A percentile compares a stretch with the other conserved stretches of the same genome.
phyloP scores from a whole-genome alignment of 306 rosid genomes.

The Vigna radiata region DNA sequence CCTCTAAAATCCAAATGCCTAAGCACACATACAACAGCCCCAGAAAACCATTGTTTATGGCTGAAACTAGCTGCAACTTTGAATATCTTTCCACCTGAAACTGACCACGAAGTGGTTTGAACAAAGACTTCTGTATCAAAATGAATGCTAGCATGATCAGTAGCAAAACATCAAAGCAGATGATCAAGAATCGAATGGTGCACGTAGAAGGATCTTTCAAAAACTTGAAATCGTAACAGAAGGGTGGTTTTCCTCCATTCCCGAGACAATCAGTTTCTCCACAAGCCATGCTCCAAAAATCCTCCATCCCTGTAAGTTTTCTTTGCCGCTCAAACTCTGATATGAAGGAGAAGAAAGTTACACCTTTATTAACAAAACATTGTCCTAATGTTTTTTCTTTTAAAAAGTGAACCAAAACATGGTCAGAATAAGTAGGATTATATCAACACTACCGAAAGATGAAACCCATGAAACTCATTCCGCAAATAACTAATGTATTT shows the following conservation, averaged over 20 bases:
- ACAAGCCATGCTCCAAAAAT: slow-evolving; percentile 56
- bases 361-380: background rate
- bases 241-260: slow-evolving; percentile 36
- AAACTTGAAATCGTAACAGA: slow-evolving; percentile 41
- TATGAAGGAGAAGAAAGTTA: background rate
- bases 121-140: slow-evolving; percentile 47
- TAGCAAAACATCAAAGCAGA: slow-evolving; percentile 52
- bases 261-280: slow-evolving; percentile 50
- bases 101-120: slow-evolving; percentile 39
- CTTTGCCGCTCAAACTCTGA: slow-evolving; percentile 35
- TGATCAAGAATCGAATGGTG: slow-evolving; percentile 48
- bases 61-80: slow-evolving; percentile 49
- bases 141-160: slow-evolving; percentile 53
- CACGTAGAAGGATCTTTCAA: slow-evolving; percentile 61
- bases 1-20: slow-evolving; percentile 60
- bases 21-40: slow-evolving; percentile 54
- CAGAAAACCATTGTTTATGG: slow-evolving; percentile 48
- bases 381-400: background rate
- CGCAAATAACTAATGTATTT: too few relatives aligned
- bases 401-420: background rate
- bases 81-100: slow-evolving; percentile 35
- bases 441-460: background rate
- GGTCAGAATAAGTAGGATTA: background rate
- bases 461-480: too few relatives aligned
- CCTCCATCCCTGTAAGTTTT: slow-evolving; percentile 39